Conservation (phyloP, 257 asterid species). For the Petunia secreta region DNA sequence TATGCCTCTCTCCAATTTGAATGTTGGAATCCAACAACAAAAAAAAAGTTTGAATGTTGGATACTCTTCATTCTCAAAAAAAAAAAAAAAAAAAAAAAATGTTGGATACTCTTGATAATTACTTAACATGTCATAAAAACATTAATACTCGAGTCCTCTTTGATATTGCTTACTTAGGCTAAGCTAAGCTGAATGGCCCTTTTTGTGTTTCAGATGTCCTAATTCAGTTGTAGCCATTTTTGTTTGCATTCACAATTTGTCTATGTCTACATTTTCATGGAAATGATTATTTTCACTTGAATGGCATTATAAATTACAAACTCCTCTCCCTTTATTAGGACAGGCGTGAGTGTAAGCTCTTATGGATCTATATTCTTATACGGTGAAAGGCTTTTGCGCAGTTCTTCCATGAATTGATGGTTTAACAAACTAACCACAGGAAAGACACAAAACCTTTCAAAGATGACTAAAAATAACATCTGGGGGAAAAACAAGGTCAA, state of each 20-base stretch:
- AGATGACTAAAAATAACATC: too few species aligned
- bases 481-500: too few species aligned
- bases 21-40: too few species aligned
- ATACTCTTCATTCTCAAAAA: too few species aligned
- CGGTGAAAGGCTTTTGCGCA: neutral
- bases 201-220: neutral
- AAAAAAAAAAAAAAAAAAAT: neutral
- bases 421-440: too few species aligned
- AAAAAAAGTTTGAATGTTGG: neutral
- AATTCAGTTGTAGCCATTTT: neutral
- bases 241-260: slow-evolving; percentile 12
- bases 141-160: neutral
- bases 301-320: neutral
- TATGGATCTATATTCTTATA: neutral
- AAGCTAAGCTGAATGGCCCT: neutral
- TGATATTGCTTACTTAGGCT: neutral
- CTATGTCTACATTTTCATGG: neutral
- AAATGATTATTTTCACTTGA: neutral
- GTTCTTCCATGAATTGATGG: neutral
- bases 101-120: neutral
- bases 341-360: neutral
- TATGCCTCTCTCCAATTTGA: neutral
- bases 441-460: too few species aligned
- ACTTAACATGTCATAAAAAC: neutral
- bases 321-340: neutral